Evolutionary conservation across 352 stramenopile genomes (phyloP).

Genomic region (Pythium rishiriense): DNA sequence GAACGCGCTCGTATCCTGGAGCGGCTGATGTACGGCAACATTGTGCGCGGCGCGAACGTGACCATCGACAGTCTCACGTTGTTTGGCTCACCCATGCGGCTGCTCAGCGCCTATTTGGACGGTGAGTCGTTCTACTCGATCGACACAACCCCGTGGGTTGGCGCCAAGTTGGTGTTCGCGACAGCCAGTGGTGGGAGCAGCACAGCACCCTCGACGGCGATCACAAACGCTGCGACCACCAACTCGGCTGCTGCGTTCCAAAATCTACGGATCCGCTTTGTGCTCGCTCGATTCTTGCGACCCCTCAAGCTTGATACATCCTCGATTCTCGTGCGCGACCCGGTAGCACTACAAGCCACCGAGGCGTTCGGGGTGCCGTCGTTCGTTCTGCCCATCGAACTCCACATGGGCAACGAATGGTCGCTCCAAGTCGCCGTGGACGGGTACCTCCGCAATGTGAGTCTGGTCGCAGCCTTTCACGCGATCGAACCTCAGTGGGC

Average conservation of each 20-base stretch:
- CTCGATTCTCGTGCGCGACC: slow-evolving; percentile 32
- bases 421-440: slow-evolving; percentile 10
- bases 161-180: slow-evolving; percentile 19
- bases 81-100: slow-evolving; percentile 25
- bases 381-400: slow-evolving; percentile 26
- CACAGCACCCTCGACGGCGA: not conserved
- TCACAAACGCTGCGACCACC: not conserved
- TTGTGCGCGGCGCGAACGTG: slow-evolving; percentile 17
- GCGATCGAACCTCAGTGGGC: slow-evolving; percentile 28
- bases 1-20: slow-evolving; percentile 29
- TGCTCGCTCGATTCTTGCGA: slow-evolving; percentile 17
- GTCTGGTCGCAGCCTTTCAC: slow-evolving; percentile 14
- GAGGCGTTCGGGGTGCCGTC: slow-evolving; percentile 11
- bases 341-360: not conserved
- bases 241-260: slow-evolving; percentile 20
- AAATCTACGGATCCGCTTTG: slow-evolving; percentile 34
- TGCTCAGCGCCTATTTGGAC: slow-evolving; percentile 26
- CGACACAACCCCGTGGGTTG: slow-evolving; percentile 34
- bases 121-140: slow-evolving; percentile 35
- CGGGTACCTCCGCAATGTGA: slow-evolving; percentile 30
- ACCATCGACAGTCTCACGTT: slow-evolving; percentile 27
- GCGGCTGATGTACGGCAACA: slow-evolving; percentile 19
- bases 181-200: not conserved
- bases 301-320: slow-evolving; percentile 25
- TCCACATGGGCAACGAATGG: slow-evolving; percentile 27